Evolutionary conservation across 2,329 filamentous ascomycete genomes (phyloP), one percentile per base, ranked within the genome.

Genomic region (Colletotrichum nymphaeae): DNA sequence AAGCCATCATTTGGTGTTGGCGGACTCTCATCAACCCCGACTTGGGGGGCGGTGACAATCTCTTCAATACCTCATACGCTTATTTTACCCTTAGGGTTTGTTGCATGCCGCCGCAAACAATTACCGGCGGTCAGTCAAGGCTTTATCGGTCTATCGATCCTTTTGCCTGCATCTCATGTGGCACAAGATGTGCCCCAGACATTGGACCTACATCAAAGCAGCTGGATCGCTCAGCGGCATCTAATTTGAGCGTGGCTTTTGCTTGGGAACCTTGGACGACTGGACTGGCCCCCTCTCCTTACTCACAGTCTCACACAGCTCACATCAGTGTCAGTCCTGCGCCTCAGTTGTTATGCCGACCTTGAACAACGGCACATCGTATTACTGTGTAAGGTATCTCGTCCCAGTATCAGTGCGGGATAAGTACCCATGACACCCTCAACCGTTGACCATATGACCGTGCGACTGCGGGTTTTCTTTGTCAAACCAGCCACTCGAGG

Each of bases 141-240:
- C 19, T 49, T 46, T 52, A 16, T 8, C 11, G 5, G 16, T 19
- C 53, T 52, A 32, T 42, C 35, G 32, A 53, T 24, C n/a, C 63
- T 56, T 58, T 64, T 42, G 37, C 26, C 70, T 37, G 55, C 53
- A 69, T 49, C 16, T 69, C 53, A 60, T 28, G 70, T 69, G 57
- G 30, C 68, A 73, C 70, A 60, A 69, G 66, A 73, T 64, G 53
- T 30, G 26, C 55, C 57, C 69, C 69, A 53, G 24, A 62, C 49
- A 56, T 53, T 63, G 35, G 52, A 32, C 59, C 24, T 35, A 55
- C 30, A 35, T 46, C 64, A 55, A 52, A 7, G 42, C 8, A 49
- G n/a, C 66, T n/a, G 24, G 22, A 14, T 58, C 52, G 26, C 28
- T 55, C 42, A 49, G 19, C 42, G 42, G 55, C 32, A 37, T n/a